Conservation (phyloP, 176 grass and related monocot genomes). For the Phragmites australis region DNA sequence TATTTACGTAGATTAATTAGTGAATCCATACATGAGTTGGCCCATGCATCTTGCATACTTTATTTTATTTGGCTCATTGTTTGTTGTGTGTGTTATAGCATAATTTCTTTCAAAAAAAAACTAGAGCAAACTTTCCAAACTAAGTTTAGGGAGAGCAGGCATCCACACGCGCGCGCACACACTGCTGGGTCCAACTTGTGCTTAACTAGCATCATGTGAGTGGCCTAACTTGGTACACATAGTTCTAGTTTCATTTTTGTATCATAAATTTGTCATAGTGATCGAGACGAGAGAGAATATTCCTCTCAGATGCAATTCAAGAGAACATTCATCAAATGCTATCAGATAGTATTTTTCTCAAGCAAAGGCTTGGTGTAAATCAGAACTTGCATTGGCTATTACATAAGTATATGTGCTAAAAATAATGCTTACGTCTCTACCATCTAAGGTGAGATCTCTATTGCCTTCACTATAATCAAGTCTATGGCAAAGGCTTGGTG, state of each 20-base stretch:
- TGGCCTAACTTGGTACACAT: constrained; percentile 41
- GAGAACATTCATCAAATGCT: constrained; percentile 17
- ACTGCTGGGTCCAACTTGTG: constrained; percentile 18
- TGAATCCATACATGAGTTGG: constrained; percentile 4
- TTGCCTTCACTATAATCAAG: constrained; percentile 35
- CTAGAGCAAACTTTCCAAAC: constrained; percentile 19
- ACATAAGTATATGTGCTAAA: constrained; percentile 3
- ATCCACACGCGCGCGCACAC: no score
- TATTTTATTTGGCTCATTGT: constrained; percentile 13
- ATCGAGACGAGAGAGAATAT: constrained; percentile 45
- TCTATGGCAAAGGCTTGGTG: constrained; percentile 16
- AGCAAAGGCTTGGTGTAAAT: no score
- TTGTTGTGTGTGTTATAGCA: neutral
- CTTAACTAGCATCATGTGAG: constrained; percentile 29
- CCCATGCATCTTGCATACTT: constrained; percentile 20
- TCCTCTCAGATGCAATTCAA: constrained; percentile 39
- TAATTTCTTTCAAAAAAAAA: neutral
- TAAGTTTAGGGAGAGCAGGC: constrained; percentile 14
- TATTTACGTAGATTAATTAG: neutral
- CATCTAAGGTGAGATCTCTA: constrained; percentile 19
- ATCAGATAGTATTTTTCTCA: constrained; percentile 3
- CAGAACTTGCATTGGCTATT: constrained; percentile 30
- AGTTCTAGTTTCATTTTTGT: constrained; percentile 20
- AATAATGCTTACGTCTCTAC: constrained; percentile 17
- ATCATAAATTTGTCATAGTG: neutral